Conservation (phyloP, 192 early-diverging fungal genomes). For the Lunasporangiospora selenospora region DNA sequence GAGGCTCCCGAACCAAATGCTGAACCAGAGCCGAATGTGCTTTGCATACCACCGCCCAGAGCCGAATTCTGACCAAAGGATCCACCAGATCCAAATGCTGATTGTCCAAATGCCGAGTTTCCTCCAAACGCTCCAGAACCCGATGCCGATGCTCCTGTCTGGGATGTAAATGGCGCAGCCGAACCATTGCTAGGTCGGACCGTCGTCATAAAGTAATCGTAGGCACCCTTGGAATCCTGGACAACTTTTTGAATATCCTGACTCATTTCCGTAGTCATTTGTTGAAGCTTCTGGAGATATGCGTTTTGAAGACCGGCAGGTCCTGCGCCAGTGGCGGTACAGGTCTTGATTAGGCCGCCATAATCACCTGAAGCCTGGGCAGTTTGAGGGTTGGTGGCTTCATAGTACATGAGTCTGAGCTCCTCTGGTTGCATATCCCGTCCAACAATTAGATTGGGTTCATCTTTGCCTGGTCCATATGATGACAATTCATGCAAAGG, state of each 20-base stretch:
- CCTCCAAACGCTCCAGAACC: constrained; percentile 9
- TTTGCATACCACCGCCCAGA: constrained; percentile 14
- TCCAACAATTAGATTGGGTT: constrained; percentile 63
- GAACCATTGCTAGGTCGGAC: constrained; percentile 8
- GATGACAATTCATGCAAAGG: constrained; percentile 60
- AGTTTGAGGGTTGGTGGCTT: constrained; percentile 27
- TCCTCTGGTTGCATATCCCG: constrained; percentile 73
- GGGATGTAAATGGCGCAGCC: neutral
- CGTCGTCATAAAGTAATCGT: constrained; percentile 45
- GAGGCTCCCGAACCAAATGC: constrained; percentile 20
- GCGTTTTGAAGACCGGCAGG: constrained; percentile 23
- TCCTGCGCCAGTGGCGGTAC: constrained; percentile 17
- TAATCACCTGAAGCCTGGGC: constrained; percentile 30
- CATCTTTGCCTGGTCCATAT: constrained; percentile 65
- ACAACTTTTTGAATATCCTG: constrained; percentile 48
- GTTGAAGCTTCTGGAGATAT: constrained; percentile 41
- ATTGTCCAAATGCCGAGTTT: constrained; percentile 30
- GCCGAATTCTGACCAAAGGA: constrained; percentile 42
- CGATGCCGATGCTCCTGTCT: neutral
- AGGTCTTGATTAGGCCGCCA: constrained; percentile 13
- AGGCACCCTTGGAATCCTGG: constrained; percentile 39
- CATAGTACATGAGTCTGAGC: constrained; percentile 58
- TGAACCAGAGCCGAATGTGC: constrained; percentile 7
- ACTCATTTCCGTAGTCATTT: constrained; percentile 36
- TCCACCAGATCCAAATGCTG: constrained; percentile 11